Base-by-base conservation (phyloP, 2,329 filamentous ascomycete genomes). In the Nannizziopsis barbatae region DNA sequence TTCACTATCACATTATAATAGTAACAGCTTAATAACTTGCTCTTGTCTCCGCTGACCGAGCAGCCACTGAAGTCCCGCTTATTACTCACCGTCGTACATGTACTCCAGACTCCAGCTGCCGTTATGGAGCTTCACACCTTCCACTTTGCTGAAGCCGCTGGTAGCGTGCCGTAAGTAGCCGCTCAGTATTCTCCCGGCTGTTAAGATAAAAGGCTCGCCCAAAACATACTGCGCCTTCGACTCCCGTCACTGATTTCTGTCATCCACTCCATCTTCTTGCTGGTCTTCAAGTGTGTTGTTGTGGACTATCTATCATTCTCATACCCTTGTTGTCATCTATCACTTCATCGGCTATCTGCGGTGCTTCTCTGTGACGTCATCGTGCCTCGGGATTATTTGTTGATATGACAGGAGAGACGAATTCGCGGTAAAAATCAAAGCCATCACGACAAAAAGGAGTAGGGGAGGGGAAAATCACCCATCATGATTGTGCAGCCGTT, bases 401-500 rank as follows among this genome's bases (percentile, higher is more conserved):
- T 40, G 30, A 46, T 37, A 45, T 49, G 38, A 44, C 27, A 30
- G 42, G 41, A 35, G 46, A 15, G 42, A 42, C 43, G 32, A 38
- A 27, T 36, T 43, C 22, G 22, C 22, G 22, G 22, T 27, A 27
- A 32, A 31, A 37, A 33, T 11, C 22, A 17, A 17, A 42, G 45
- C 30, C 43, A 39, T 15, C n/a, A 12, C 15, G 5, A 20, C 5
- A 17, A 31, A 14, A n/a, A n/a, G 4, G 41, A 32, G 12, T 20
- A 22, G 14, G 11, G 12, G 22, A 27, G 22, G 3, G 7, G 22
- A 3, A 30, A 22, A 6, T 6, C 30, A 27, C 14, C 32, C 20
- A 37, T 18, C 31, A 53, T 53, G 51, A 14, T 53, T n/a, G 31
- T 53, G n/a, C 45, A 50, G 32, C 51, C 51, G 17, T 14, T 53